Conservation (phyloP, 805 yeast genomes). For the Jamesozyma hellenica region DNA sequence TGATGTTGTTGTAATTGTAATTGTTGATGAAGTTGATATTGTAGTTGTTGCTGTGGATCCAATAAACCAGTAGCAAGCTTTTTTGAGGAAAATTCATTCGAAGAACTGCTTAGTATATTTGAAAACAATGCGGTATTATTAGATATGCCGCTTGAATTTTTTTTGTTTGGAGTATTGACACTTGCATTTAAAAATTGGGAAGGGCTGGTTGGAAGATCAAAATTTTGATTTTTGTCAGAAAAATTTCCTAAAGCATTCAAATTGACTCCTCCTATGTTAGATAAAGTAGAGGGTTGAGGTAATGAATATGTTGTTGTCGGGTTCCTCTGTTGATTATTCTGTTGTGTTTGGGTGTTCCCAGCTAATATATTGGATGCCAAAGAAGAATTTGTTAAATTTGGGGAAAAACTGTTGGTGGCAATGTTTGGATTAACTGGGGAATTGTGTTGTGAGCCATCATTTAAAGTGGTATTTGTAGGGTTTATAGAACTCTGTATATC, state of each 20-base stretch:
- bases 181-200: neutral
- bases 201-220: neutral
- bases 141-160: too few species aligned
- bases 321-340: neutral
- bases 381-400: neutral
- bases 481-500: neutral
- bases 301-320: neutral
- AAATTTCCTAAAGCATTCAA: neutral
- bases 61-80: too few species aligned
- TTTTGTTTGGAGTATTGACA: conserved; percentile 1
- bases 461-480: neutral
- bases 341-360: neutral
- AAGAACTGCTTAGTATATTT: too few species aligned
- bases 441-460: neutral
- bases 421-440: neutral
- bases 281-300: conserved; percentile 2
- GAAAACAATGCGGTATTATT: too few species aligned
- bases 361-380: neutral
- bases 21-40: neutral
- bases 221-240: neutral
- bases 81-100: too few species aligned
- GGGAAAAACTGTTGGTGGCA: neutral
- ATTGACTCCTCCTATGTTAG: neutral
- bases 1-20: conserved; percentile 1
- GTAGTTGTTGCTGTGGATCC: conserved; percentile 5